Evolutionary conservation across 2,329 filamentous ascomycete species (phyloP).

Genomic region (Ilyonectria destructans): DNA sequence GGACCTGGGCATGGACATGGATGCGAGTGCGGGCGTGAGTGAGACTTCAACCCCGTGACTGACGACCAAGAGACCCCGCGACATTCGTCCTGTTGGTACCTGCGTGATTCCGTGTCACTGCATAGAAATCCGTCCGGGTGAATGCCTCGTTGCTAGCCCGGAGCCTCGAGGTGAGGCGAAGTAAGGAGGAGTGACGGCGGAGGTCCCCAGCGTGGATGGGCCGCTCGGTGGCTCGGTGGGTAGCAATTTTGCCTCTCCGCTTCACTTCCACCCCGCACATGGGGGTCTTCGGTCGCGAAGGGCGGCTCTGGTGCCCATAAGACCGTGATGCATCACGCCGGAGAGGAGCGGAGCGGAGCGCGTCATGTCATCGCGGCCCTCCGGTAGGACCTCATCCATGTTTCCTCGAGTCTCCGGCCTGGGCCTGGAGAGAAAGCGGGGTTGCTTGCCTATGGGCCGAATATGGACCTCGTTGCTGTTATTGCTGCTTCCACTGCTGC

Average conservation of each 20-base stretch:
- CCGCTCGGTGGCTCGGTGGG: constrained; percentile 14
- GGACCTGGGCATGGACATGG: constrained; percentile 24
- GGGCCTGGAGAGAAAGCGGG: constrained; percentile 26
- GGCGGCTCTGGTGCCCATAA: constrained; percentile 41
- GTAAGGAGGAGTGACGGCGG: constrained; percentile 12
- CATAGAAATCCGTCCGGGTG: constrained; percentile 29
- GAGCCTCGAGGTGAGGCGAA: constrained; percentile 15
- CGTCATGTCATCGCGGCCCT: constrained; percentile 22
- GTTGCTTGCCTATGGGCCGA: constrained; percentile 10
- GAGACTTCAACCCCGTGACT: constrained; percentile 27
- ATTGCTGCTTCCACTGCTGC: constrained; percentile 20
- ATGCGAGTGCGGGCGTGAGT: constrained; percentile 23
- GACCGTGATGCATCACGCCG: constrained; percentile 19
- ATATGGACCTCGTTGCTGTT: constrained; percentile 20
- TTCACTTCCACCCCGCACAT: constrained; percentile 23
- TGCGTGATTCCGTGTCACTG: constrained; percentile 47
- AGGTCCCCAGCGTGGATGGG: constrained; percentile 9
- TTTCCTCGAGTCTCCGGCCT: constrained; percentile 6
- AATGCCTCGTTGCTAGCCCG: constrained; percentile 15
- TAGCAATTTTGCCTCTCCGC: constrained; percentile 11
- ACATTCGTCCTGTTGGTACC: constrained; percentile 41
- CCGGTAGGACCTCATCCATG: constrained; percentile 18
- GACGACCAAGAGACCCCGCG: constrained; percentile 25
- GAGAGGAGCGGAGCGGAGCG: constrained; percentile 32
- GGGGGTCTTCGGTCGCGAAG: constrained; percentile 39